Percentiles rank a stretch among this genome's conserved stretches.
Conservation (phyloP, 2,329 filamentous ascomycete species). For the Hypoxylon sp. region DNA sequence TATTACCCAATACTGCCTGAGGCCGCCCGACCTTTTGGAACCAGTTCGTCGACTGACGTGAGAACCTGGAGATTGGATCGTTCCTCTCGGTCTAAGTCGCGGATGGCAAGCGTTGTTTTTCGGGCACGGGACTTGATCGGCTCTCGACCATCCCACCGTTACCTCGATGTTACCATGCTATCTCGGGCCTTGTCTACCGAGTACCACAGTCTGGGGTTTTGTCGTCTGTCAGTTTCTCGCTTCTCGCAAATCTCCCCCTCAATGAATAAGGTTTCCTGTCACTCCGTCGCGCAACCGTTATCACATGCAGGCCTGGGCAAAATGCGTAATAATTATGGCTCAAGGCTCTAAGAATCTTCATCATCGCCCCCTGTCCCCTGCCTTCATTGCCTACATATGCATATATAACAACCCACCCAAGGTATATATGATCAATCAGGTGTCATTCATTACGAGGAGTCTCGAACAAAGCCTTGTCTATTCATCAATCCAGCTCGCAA, state of each 20-base stretch:
- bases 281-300: conserved; percentile 19
- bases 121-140: conserved; percentile 42
- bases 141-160: conserved; percentile 42
- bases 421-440: conserved; percentile 20
- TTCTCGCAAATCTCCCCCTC: conserved; percentile 29
- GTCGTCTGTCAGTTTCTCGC: conserved; percentile 37
- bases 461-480: conserved; percentile 8
- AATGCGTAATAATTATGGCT: conserved; percentile 11
- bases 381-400: conserved; percentile 12
- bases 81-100: conserved; percentile 17
- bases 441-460: conserved; percentile 9
- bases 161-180: conserved; percentile 45
- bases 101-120: conserved; percentile 19
- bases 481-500: conserved; percentile 5
- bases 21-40: conserved; percentile 35
- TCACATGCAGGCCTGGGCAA: conserved; percentile 35
- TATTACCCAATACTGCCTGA: conserved; percentile 21
- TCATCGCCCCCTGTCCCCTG: background rate
- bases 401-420: conserved; percentile 7
- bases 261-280: conserved; percentile 37
- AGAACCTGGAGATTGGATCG: conserved; percentile 37
- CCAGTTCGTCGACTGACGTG: conserved; percentile 25
- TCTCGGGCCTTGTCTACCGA: conserved; percentile 46
- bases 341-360: conserved; percentile 2
- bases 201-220: conserved; percentile 44